Evolutionary conservation across 768 basidiomycete genomes (phyloP).

Genomic region (Boletus sp.): DNA sequence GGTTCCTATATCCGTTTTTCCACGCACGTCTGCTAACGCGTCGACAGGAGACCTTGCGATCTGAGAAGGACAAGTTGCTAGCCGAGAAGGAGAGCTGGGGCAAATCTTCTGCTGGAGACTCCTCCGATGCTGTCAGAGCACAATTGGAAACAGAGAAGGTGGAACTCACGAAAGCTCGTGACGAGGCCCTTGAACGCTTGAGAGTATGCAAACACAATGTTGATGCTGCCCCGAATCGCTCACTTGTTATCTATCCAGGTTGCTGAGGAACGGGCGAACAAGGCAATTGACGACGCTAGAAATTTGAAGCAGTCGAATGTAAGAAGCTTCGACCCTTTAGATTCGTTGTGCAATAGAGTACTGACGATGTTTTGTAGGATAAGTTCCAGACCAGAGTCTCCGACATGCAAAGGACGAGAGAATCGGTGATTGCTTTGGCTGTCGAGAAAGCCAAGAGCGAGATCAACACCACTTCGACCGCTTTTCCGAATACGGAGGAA

Average conservation of each 20-base stretch:
- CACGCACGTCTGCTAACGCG: not conserved
- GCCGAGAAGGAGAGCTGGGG: conserved; percentile 50
- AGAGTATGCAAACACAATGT: conserved; percentile 41
- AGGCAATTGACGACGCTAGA: conserved; percentile 42
- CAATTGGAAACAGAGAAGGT: conserved; percentile 60
- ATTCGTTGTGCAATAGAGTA: not conserved
- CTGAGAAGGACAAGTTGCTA: conserved; percentile 60
- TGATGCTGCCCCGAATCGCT: not conserved
- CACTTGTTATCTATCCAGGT: conserved; percentile 25
- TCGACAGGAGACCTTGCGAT: conserved; percentile 46
- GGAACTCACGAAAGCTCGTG: conserved; percentile 53
- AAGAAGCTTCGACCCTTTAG: not conserved
- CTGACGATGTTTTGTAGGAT: conserved; percentile 41
- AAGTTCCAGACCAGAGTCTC: conserved; percentile 56
- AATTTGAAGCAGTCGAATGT: conserved; percentile 36
- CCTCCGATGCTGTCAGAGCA: conserved; percentile 33
- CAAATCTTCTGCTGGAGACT: conserved; percentile 19
- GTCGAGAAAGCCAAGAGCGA: conserved; percentile 55
- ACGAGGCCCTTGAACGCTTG: conserved; percentile 55
- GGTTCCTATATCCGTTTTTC: conserved; percentile 3
- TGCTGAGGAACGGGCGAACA: conserved; percentile 43
- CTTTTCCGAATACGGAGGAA: conserved; percentile 35
- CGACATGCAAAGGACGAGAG: conserved; percentile 50
- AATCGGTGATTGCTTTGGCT: conserved; percentile 52
- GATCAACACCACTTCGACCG: conserved; percentile 24